Evolutionary conservation across 495 filamentous ascomycete species (phyloP).

Genomic region (Trichoderma orchidacearum): DNA sequence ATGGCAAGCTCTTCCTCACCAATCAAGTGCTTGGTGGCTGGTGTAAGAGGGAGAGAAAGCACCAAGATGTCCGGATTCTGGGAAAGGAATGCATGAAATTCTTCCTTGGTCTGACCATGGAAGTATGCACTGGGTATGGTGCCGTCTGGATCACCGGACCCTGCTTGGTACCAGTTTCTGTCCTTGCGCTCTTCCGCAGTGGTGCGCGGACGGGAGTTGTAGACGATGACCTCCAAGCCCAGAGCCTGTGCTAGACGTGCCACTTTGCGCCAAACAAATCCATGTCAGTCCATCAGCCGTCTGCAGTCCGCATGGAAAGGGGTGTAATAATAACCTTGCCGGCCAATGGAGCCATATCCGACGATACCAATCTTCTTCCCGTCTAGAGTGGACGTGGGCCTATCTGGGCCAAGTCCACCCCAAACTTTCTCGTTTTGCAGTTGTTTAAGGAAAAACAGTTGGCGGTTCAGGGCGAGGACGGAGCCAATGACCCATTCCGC

Average conservation of each 20-base stretch:
- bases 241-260: slow-evolving; percentile 57
- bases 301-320: neutral
- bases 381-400: neutral
- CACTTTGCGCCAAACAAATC: slow-evolving; percentile 31
- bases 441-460: neutral
- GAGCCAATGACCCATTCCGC: slow-evolving; percentile 30
- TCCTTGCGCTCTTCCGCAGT: slow-evolving; percentile 45
- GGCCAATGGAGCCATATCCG: slow-evolving; percentile 37
- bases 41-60: slow-evolving; percentile 57
- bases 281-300: neutral
- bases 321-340: slow-evolving; percentile 11
- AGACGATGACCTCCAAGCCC: slow-evolving; percentile 71
- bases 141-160: slow-evolving; percentile 68
- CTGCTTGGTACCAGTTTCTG: slow-evolving; percentile 47
- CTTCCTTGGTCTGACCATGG: slow-evolving; percentile 45
- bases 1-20: slow-evolving; percentile 51
- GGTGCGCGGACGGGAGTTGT: slow-evolving; percentile 51
- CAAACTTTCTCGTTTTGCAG: slow-evolving; percentile 9
- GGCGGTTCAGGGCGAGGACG: slow-evolving; percentile 10
- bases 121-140: slow-evolving; percentile 59
- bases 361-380: slow-evolving; percentile 15
- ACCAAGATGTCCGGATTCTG: slow-evolving; percentile 64
- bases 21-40: slow-evolving; percentile 47
- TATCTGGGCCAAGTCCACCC: slow-evolving; percentile 15
- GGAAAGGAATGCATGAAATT: slow-evolving; percentile 49